Evolutionary conservation across 108 stramenopile species (phyloP), one percentile per base, ranked within the genome.

Genomic region (Cyclostephanos invisitatus): DNA sequence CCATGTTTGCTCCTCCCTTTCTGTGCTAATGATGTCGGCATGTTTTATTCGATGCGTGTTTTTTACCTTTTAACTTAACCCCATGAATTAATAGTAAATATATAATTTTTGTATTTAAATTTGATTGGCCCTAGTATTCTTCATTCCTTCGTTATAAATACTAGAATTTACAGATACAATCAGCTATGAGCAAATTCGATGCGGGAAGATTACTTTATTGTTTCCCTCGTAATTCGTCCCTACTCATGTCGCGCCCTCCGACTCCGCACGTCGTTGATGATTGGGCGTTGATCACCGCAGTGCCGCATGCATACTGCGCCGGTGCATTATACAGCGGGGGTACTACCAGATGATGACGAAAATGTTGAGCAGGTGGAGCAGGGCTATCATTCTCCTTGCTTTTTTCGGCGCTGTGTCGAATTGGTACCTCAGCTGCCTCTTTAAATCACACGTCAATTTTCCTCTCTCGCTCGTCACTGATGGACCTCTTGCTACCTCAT

Each of bases 1-100:
- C 35, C 80, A 72, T 82, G 22, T 47, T 22, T 72, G 77, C 50
- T 32, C 32, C 32, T 32, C 32, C 32, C n/a, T n/a, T n/a, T n/a
- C n/a, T n/a, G n/a, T n/a, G n/a, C n/a, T n/a, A n/a, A n/a, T n/a
- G n/a, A n/a, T n/a, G n/a, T n/a, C n/a, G n/a, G n/a, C n/a, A n/a
- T n/a, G n/a, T n/a, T n/a, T n/a, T n/a, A n/a, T n/a, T n/a, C n/a
- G n/a, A n/a, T n/a, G n/a, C n/a, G n/a, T n/a, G n/a, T n/a, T n/a
- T n/a, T n/a, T n/a, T n/a, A n/a, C n/a, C n/a, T n/a, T n/a, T n/a
- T n/a, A n/a, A n/a, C n/a, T n/a, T n/a, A n/a, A 32, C 32, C 32
- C 4, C 32, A 2, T 4, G 32, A 32, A 32, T 32, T 32, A 32
- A 32, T 2, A 32, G 4, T 2, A 2, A 32, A 4, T 32, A 4